These are phyloP conservation scores for Albifimbria verrucaria DNA, from an alignment of 2,329 filamentous ascomycete genomes.

Conservation along the genomic window DNA sequence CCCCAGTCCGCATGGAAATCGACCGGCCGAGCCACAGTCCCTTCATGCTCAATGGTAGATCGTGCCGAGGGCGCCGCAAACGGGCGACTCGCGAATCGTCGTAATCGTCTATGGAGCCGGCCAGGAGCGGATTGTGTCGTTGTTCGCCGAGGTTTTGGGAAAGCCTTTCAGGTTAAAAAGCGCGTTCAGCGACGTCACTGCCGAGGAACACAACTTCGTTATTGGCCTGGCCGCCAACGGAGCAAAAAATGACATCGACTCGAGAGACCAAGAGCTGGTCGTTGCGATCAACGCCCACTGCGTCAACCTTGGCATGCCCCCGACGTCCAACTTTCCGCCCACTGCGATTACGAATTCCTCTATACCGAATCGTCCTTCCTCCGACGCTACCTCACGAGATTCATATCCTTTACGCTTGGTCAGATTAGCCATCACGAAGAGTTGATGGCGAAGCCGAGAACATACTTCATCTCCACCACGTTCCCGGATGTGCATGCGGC, in stretches of 20 bases:
- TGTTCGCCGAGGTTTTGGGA: conserved; percentile 76
- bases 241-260: conserved; percentile 54
- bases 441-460: conserved; percentile 72
- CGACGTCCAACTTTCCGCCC: conserved; percentile 60
- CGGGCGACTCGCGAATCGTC: conserved; percentile 56
- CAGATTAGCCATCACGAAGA: conserved; percentile 77
- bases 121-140: conserved; percentile 70
- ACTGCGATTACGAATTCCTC: conserved; percentile 83
- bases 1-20: conserved; percentile 25
- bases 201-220: conserved; percentile 60
- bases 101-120: conserved; percentile 67
- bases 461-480: conserved; percentile 83
- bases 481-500: conserved; percentile 83
- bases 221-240: conserved; percentile 60
- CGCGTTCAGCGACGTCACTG: conserved; percentile 50
- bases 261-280: conserved; percentile 56
- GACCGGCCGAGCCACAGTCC: conserved; percentile 33
- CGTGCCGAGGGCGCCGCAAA: conserved; percentile 44
- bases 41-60: conserved; percentile 31
- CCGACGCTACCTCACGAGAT: conserved; percentile 72
- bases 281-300: conserved; percentile 75
- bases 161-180: conserved; percentile 63
- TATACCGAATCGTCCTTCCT: conserved; percentile 72
- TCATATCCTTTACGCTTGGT: conserved; percentile 74
- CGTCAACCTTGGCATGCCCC: conserved; percentile 68